phyloP scores from a whole-genome alignment of 768 basidiomycete species.

The Plicaturopsis crispa region DNA sequence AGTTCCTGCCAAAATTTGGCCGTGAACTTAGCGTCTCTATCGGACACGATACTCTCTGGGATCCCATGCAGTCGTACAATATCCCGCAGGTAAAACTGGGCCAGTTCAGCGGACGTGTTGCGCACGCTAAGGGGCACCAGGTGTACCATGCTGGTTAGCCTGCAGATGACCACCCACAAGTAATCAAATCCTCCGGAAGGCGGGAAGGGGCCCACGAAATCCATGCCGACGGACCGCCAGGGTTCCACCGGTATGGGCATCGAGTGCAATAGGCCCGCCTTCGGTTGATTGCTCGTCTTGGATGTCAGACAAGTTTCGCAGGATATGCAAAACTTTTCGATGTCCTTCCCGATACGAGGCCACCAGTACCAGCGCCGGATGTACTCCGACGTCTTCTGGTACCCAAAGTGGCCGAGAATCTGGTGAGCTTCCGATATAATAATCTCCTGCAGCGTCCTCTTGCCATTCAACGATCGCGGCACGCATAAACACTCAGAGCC shows the following conservation, averaged over 20 bases:
- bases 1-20: slow-evolving; percentile 23
- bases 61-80: slow-evolving; percentile 2
- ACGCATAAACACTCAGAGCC: slow-evolving; percentile 13
- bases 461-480: slow-evolving; percentile 8
- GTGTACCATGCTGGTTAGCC: slow-evolving; percentile 11
- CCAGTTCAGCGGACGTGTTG: not conserved
- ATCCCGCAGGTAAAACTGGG: not conserved
- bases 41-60: slow-evolving; percentile 14
- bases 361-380: slow-evolving; percentile 27
- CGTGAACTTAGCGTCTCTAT: slow-evolving; percentile 26
- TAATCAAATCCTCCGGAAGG: slow-evolving; percentile 12
- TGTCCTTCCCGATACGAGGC: slow-evolving; percentile 13
- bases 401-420: slow-evolving; percentile 24
- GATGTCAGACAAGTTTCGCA: not conserved
- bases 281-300: not conserved
- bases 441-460: slow-evolving; percentile 4
- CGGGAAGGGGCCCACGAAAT: slow-evolving; percentile 18
- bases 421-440: slow-evolving; percentile 20
- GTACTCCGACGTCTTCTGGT: slow-evolving; percentile 19
- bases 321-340: slow-evolving; percentile 1
- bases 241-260: slow-evolving; percentile 10
- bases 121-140: slow-evolving; percentile 7
- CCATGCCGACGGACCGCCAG: slow-evolving; percentile 16
- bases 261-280: slow-evolving; percentile 2
- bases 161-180: slow-evolving; percentile 13